These are phyloP conservation scores for Hanseniaspora singularis DNA, from an alignment of 805 yeast genomes.

Conservation along the genomic window DNA sequence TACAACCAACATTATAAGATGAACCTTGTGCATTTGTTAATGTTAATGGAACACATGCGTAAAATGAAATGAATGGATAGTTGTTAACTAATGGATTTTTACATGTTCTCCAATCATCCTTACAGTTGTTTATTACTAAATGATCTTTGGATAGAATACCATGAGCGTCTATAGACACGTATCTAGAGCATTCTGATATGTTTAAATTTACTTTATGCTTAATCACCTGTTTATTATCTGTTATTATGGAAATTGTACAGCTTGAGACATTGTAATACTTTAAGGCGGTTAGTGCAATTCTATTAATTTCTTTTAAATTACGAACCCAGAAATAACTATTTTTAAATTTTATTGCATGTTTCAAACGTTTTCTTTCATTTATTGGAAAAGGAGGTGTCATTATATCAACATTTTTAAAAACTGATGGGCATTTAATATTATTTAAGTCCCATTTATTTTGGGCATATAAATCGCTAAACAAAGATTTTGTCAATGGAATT, in stretches of 20 bases:
- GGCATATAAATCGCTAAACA: constrained; percentile 45
- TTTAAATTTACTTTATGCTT: constrained; percentile 40
- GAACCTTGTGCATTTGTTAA: constrained; percentile 24
- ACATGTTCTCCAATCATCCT: constrained; percentile 57
- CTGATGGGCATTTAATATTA: constrained; percentile 43
- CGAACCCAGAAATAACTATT: constrained; percentile 42
- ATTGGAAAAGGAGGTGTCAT: constrained; percentile 51
- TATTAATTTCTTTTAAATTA: constrained; percentile 29
- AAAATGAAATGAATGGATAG: constrained; percentile 47
- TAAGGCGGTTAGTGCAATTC: constrained; percentile 31
- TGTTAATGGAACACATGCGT: constrained; percentile 51
- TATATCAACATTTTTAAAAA: constrained; percentile 36
- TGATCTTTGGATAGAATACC: constrained; percentile 46
- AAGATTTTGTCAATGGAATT: constrained; percentile 38
- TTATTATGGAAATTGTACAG: constrained; percentile 48
- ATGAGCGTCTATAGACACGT: constrained; percentile 55
- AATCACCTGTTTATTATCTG: constrained; percentile 36
- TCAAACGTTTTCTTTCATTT: constrained; percentile 37
- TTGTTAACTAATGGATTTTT: constrained; percentile 54
- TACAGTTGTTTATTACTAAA: constrained; percentile 47
- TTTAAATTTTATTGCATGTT: constrained; percentile 33
- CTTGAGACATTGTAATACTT: constrained; percentile 38
- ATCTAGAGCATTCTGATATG: constrained; percentile 41
- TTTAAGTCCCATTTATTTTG: constrained; percentile 48
- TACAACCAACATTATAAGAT: constrained; percentile 40